Conservation (phyloP, 1,284 basidiomycete genomes). For the Ganoderma lingzhi region DNA sequence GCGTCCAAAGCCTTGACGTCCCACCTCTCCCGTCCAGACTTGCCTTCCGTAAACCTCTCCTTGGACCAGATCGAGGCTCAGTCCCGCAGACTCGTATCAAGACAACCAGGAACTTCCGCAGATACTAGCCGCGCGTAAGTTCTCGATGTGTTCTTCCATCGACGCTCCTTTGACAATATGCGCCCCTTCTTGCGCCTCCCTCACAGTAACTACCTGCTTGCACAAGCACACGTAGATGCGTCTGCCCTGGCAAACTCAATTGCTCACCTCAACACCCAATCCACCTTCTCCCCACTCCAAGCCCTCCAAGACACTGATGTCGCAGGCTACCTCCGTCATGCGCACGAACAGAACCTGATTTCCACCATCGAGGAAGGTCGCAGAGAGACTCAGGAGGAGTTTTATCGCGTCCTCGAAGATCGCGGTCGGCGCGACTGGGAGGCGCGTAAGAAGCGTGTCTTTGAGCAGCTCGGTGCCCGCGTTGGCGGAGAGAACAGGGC, state of each 20-base stretch:
- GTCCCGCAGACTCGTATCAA: slow-evolving; percentile 79
- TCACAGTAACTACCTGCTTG: slow-evolving; percentile 82
- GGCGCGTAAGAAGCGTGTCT: slow-evolving; percentile 86
- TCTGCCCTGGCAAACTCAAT: slow-evolving; percentile 82
- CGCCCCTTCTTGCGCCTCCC: background rate
- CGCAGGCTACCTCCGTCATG: slow-evolving; percentile 87
- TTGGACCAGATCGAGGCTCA: slow-evolving; percentile 94
- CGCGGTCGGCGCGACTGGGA: slow-evolving; percentile 89
- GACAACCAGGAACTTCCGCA: slow-evolving; percentile 66
- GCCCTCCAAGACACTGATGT: slow-evolving; percentile 93
- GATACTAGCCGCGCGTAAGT: slow-evolving; percentile 81
- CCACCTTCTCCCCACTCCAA: slow-evolving; percentile 90
- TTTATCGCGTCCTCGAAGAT: slow-evolving; percentile 83
- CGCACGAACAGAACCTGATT: slow-evolving; percentile 94
- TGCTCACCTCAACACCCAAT: slow-evolving; percentile 81
- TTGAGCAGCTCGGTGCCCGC: slow-evolving; percentile 87
- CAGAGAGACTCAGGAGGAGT: slow-evolving; percentile 86
- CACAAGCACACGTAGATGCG: slow-evolving; percentile 91
- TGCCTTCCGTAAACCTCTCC: slow-evolving; percentile 87
- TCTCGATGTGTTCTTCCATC: slow-evolving; percentile 3
- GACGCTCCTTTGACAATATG: background rate
- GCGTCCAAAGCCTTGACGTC: slow-evolving; percentile 77
- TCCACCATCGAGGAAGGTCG: slow-evolving; percentile 93
- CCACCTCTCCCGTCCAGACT: slow-evolving; percentile 77
- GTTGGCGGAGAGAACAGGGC: slow-evolving; percentile 61